Evolutionary conservation across 331 rosid species (phyloP), one percentile per base, ranked within the genome.

Genomic region (Quercus lobata): DNA sequence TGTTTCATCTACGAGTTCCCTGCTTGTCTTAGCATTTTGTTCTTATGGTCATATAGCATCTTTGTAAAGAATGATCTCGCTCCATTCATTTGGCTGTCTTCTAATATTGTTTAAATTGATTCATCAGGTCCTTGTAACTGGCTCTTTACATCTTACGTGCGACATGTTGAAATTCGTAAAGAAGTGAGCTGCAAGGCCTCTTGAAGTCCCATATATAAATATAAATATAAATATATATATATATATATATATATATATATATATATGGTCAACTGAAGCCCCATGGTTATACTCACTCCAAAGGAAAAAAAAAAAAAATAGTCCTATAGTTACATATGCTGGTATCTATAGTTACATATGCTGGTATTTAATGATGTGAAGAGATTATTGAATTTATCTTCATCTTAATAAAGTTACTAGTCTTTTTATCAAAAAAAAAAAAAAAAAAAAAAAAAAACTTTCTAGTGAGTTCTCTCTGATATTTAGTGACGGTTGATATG

Each of bases 121-220:
- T 66, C 54, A 72, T 79, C 89, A 95, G 99, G 98, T 95, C 73
- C 96, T 95, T 69, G 97, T 95, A 57, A 91, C 96, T 7, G 97
- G 98, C 69, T 95, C 97, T 58, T 60, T 95, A 63, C 99, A 95
- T 84, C 99, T 95, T 71, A 84, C 90, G 80, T 97, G 99, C 37
- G 98, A 95, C 21, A 90, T 91, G 70, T 83, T 95, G 92, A 93
- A 81, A 89, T 83, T 89, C 63, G 74, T 95, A 76, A 95, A 87
- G 88, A 89, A 89, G 86, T 94, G 86, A 94, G 78, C 74, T 68
- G 72, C 60, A 30, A 71, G 78, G 37, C 60, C 52, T 53, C 73
- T 63, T 24, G 78, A 49, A 80, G 30, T 15, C 71, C 54, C 46
- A 37, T 7, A 2, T 7, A 37, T 6, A 35, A 0, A 34, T 32